These are phyloP conservation scores for Musa itinerans DNA, from an alignment of 176 grass and related monocot genomes.

Conservation along the genomic window DNA sequence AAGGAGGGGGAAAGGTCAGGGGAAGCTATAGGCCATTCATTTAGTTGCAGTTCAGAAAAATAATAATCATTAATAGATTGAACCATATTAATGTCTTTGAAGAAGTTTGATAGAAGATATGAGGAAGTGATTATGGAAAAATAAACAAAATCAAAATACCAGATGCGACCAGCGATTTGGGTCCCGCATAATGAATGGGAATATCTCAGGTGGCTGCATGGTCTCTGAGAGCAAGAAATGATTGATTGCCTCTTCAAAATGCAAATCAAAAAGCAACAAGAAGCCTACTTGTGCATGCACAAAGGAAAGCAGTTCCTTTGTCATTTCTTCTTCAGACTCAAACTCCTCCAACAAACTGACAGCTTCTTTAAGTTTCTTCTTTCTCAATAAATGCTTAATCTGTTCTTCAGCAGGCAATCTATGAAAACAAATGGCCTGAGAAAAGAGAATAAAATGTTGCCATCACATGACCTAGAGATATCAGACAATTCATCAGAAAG, in stretches of 20 bases:
- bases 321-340: conserved; percentile 74
- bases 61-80: neutral
- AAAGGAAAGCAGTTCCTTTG: conserved; percentile 73
- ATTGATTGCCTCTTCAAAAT: conserved; percentile 78
- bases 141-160: conserved; percentile 35
- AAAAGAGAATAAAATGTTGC: conserved; percentile 6
- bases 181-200: conserved; percentile 94
- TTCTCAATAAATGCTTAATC: conserved; percentile 69
- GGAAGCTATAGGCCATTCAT: too few relatives aligned
- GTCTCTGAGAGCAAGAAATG: conserved; percentile 83
- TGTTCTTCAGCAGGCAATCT: conserved; percentile 78
- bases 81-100: neutral
- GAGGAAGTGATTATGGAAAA: conserved; percentile 1
- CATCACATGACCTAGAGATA: neutral
- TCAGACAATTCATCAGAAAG: neutral
- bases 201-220: conserved; percentile 90
- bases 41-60: neutral
- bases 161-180: conserved; percentile 90
- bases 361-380: conserved; percentile 63
- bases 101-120: neutral
- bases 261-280: conserved; percentile 84
- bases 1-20: too few relatives aligned
- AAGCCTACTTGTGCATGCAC: conserved; percentile 93
- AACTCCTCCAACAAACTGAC: conserved; percentile 70
- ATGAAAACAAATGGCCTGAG: conserved; percentile 65